Percentiles rank a stretch among this genome's conserved stretches.
Conservation (phyloP, 2,329 filamentous ascomycete species). For the Arthrobotrys megalospora region DNA sequence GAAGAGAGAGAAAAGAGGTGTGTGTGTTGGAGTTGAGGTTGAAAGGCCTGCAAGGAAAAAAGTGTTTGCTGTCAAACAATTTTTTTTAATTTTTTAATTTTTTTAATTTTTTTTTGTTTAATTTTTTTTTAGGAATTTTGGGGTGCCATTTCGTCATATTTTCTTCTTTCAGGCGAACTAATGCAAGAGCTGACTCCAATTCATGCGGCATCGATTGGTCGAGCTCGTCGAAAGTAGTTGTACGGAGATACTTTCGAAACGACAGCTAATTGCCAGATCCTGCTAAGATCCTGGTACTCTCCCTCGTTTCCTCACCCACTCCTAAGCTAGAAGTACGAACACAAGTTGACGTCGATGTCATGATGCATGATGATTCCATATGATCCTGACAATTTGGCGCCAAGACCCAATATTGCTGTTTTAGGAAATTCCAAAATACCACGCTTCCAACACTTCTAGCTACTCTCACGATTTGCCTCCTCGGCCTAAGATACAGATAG, state of each 20-base stretch:
- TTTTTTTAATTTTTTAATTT: constrained; percentile 20
- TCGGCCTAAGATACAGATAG: no score
- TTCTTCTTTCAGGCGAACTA: constrained; percentile 33
- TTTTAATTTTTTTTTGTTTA: constrained; percentile 20
- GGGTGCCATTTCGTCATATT: constrained; percentile 54
- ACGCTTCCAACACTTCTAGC: background rate
- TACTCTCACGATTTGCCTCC: no score
- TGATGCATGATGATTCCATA: constrained; percentile 10
- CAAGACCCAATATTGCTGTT: background rate
- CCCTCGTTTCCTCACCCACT: background rate
- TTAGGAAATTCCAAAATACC: constrained; percentile 13
- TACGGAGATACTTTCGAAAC: no score
- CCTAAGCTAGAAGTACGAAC: no score
- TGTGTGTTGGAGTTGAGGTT: constrained; percentile 25
- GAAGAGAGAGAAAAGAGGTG: constrained; percentile 1
- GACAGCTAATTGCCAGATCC: background rate
- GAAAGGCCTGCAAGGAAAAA: constrained; percentile 31
- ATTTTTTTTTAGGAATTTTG: constrained; percentile 13
- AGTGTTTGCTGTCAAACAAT: constrained; percentile 41
- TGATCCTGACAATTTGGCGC: background rate
- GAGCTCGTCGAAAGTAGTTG: background rate
- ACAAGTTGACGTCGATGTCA: background rate
- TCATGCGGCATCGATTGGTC: constrained; percentile 7
- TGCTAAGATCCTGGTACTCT: background rate
- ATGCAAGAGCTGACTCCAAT: constrained; percentile 27